phyloP scores from a whole-genome alignment of 2,329 filamentous ascomycete species.

The Ophiognomonia clavigignenti-juglandacearum region DNA sequence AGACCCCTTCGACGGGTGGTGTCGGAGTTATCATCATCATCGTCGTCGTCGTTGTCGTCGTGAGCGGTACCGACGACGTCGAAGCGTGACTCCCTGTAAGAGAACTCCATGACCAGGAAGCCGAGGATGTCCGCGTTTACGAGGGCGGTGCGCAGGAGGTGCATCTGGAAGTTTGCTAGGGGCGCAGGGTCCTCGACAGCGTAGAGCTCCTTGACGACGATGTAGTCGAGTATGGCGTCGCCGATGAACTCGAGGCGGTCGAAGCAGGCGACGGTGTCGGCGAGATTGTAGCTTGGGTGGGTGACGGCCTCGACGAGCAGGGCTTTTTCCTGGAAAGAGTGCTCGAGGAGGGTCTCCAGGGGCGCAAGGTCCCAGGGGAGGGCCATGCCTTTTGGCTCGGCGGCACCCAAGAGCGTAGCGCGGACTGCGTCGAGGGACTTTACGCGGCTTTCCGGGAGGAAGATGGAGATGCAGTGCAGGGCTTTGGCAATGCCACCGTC shows the following conservation, averaged over 20 bases:
- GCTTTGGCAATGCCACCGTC: constrained; percentile 64
- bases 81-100: constrained; percentile 27
- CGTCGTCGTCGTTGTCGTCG: neutral
- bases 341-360: constrained; percentile 64
- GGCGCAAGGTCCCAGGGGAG: constrained; percentile 38
- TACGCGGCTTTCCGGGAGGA: constrained; percentile 43
- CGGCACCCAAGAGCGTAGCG: constrained; percentile 37
- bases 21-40: neutral
- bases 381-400: constrained; percentile 25
- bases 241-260: constrained; percentile 86
- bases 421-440: constrained; percentile 19
- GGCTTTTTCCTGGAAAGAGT: constrained; percentile 62
- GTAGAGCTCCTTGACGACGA: constrained; percentile 64
- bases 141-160: constrained; percentile 67
- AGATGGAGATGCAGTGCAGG: constrained; percentile 57
- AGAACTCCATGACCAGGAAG: constrained; percentile 64
- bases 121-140: constrained; percentile 79
- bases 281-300: constrained; percentile 56
- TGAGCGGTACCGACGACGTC: constrained; percentile 6
- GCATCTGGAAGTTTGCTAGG: constrained; percentile 58
- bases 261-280: constrained; percentile 43
- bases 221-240: constrained; percentile 75
- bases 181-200: constrained; percentile 31
- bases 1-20: no score
- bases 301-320: constrained; percentile 77